phyloP scores from a whole-genome alignment of 768 basidiomycete species.

The Kwoniella bestiolae region DNA sequence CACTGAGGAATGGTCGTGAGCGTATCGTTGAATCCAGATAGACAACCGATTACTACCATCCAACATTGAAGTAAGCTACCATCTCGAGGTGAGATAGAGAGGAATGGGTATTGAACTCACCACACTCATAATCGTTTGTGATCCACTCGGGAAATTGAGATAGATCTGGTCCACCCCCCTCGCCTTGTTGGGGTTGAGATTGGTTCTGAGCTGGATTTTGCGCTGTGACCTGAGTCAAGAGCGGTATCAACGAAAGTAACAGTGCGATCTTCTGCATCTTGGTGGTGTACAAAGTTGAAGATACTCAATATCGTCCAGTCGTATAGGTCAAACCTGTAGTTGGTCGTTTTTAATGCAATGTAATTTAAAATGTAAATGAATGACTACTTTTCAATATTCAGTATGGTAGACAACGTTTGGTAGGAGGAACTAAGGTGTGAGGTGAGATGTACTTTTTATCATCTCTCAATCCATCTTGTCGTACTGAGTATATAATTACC shows the following conservation, averaged over 20 bases:
- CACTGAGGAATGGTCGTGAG: slow-evolving; percentile 27
- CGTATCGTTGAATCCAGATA: slow-evolving; percentile 24
- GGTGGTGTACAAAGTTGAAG: too few species aligned
- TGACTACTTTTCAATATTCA: neutral
- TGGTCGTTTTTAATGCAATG: too few species aligned
- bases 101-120: slow-evolving; percentile 11
- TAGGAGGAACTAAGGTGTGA: neutral
- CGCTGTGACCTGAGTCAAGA: slow-evolving; percentile 3
- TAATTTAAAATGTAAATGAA: too few species aligned
- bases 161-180: slow-evolving; percentile 4
- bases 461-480: too few species aligned
- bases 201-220: slow-evolving; percentile 1
- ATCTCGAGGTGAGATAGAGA: neutral
- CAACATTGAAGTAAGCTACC: neutral
- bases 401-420: neutral
- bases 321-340: too few species aligned
- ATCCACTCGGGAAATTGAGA: slow-evolving; percentile 26
- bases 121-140: slow-evolving; percentile 34
- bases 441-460: too few species aligned
- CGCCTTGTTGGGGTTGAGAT: neutral
- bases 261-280: neutral
- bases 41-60: slow-evolving; percentile 25
- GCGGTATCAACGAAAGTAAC: neutral
- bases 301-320: too few species aligned
- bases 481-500: neutral